phyloP scores from a whole-genome alignment of 1,139 yeast species.

The Saccharomyces hybrid region DNA sequence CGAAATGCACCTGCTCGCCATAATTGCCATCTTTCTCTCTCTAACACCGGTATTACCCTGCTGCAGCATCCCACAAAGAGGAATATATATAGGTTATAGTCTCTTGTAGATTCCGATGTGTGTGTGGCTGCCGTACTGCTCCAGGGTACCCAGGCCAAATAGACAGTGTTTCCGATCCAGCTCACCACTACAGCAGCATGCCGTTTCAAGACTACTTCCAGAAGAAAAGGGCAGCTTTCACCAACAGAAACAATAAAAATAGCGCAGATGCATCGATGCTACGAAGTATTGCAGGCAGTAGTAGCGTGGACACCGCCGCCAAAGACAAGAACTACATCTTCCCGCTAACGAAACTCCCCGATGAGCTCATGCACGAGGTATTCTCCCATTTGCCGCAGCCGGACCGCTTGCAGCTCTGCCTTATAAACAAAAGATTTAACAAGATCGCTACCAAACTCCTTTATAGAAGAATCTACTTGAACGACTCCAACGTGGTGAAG shows the following conservation, averaged over 20 bases:
- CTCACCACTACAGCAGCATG: background rate
- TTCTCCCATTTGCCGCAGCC: slow-evolving; percentile 30
- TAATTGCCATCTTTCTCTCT: background rate
- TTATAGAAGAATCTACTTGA: slow-evolving; percentile 31
- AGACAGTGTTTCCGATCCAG: background rate
- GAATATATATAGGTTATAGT: background rate
- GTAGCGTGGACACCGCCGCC: background rate
- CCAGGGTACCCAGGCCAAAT: background rate
- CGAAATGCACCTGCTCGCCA: background rate
- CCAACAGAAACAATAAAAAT: background rate
- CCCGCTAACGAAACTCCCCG: slow-evolving; percentile 21
- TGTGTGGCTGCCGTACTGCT: background rate
- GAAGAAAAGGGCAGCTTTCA: background rate
- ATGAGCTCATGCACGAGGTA: slow-evolving; percentile 27
- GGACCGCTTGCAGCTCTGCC: slow-evolving; percentile 25
- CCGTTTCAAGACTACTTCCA: background rate
- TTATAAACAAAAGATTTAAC: slow-evolving; percentile 20
- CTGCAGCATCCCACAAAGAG: background rate
- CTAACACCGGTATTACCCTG: background rate
- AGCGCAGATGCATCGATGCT: background rate
- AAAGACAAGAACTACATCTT: slow-evolving; percentile 4
- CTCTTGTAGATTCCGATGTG: background rate
- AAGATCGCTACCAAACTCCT: slow-evolving; percentile 25
- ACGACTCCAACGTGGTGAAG: slow-evolving; percentile 33
- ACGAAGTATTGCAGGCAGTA: background rate